Base-by-base conservation (phyloP, 768 basidiomycete species). In the Leccinum boreale region DNA sequence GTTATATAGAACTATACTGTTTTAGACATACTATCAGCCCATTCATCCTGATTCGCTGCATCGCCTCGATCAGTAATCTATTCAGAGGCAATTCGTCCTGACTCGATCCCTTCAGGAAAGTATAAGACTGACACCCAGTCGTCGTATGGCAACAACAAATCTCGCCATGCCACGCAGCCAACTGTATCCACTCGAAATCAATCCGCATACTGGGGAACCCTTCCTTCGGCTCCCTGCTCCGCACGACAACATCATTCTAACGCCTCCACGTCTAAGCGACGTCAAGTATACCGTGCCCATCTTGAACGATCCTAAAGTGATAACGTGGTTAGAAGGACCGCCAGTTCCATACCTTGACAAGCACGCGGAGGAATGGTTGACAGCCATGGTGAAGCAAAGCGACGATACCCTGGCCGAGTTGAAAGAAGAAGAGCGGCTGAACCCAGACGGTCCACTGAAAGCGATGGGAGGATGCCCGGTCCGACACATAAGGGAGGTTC, bases 211-310 rank as follows among this genome's bases (percentile, higher is more conserved):
- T 2, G 77, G 77, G 46, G 84, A 86, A 61, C 79, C 78, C 1
- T 87, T 82, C 68, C 75, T 87, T 15, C 80, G 79, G 11, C 75
- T 88, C 21, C 73, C 77, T 4, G 61, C 69, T 35, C 83, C 83
- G 39, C 74, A 77, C 55, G 76, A 82, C 49, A 74, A 75, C 57
- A 81, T 87, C 60, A 79, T 87, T 55, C 59, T 87, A 36, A 87
- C 85, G 7, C 80, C 86, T 17, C 82, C 82, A 17, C 81, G 85
- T 42, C 52, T 64, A 24, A 70, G 67, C 36, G 83, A 86, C 62
- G 75, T 70, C 12, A 68, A 75, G 26, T 52, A 64, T 9, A 57
- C 76, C n/a, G 59, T 75, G 7, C 61, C 73, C 1, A 64, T 75
- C 57, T 62, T 86, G 63, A 86, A 85, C 59, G 82, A 88, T 61